Percentiles rank a stretch among this genome's conserved stretches.
phyloP scores from a whole-genome alignment of 2,329 filamentous ascomycete species.

The Blastomyces percursus region DNA sequence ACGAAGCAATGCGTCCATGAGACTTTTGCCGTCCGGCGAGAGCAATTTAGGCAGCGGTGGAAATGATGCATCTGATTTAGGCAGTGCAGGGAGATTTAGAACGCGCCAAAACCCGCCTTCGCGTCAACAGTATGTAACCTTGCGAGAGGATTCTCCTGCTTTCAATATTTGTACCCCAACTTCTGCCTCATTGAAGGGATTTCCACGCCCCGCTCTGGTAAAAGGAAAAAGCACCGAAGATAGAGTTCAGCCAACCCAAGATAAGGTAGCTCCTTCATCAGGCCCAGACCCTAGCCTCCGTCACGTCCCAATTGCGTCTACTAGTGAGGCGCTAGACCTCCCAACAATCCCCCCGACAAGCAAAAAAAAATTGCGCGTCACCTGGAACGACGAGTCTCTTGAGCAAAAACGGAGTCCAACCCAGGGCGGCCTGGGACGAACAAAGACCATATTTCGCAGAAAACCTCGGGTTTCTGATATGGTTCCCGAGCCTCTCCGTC shows the following conservation, averaged over 20 bases:
- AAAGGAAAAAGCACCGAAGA: background rate
- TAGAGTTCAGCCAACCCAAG: background rate
- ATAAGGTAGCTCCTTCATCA: background rate
- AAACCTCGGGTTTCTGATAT: constrained; percentile 6
- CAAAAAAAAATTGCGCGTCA: background rate
- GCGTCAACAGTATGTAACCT: constrained; percentile 27
- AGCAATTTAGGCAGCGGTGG: constrained; percentile 1
- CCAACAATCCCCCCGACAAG: background rate
- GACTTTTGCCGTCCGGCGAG: constrained; percentile 31
- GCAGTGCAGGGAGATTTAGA: constrained; percentile 9
- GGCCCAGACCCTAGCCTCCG: background rate
- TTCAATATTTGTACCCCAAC: constrained; percentile 3
- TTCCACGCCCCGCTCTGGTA: background rate
- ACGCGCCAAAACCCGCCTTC: constrained; percentile 2
- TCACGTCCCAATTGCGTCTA: background rate
- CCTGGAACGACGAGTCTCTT: background rate
- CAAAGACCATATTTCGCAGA: background rate
- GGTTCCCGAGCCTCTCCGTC: constrained; percentile 12
- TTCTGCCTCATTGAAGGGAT: background rate
- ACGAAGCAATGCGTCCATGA: constrained; percentile 32
- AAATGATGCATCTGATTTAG: constrained; percentile 7
- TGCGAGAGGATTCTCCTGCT: constrained; percentile 9
- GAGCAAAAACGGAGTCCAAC: background rate
- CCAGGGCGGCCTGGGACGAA: background rate
- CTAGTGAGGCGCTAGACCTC: too few relatives aligned